Evolutionary conservation across 116 monocot species (phyloP).

Genomic region (Cymodocea nodosa): DNA sequence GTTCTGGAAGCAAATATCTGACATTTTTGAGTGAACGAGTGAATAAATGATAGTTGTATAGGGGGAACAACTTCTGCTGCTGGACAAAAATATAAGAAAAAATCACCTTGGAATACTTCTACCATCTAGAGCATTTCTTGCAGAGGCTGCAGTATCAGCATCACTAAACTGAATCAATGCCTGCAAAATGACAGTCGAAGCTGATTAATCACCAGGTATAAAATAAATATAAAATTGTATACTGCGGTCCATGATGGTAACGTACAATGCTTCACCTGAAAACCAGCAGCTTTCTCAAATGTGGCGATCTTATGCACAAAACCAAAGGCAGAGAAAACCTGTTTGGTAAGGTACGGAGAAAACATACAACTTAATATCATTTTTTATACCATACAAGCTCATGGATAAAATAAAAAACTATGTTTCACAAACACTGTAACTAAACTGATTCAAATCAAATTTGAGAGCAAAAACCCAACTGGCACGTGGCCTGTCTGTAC

Average conservation of each 20-base stretch:
- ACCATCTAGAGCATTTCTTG: constrained; percentile 84
- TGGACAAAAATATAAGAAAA: background rate
- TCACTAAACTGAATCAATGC: constrained; percentile 86
- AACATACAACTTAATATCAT: too few species aligned
- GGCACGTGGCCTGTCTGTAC: too few species aligned
- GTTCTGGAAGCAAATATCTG: constrained; percentile 90
- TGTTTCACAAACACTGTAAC: too few species aligned
- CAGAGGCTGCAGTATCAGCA: constrained; percentile 57
- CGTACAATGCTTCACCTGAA: constrained; percentile 48
- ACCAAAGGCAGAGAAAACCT: constrained; percentile 97
- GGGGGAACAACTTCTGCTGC: background rate
- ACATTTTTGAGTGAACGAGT: constrained; percentile 9
- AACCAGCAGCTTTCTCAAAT: constrained; percentile 96
- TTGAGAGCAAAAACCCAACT: too few species aligned
- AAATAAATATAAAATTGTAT: background rate
- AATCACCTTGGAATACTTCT: constrained; percentile 88
- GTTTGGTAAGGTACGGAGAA: background rate
- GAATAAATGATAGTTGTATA: constrained; percentile 2
- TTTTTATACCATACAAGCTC: too few species aligned
- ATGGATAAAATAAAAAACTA: too few species aligned
- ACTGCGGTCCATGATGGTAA: background rate
- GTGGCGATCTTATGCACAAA: constrained; percentile 96
- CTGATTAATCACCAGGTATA: background rate
- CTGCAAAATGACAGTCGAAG: constrained; percentile 15
- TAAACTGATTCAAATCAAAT: too few species aligned